Evolutionary conservation across 371 early-diverging fungal species (phyloP).

Genomic region (Zancudomyces culisetae): DNA sequence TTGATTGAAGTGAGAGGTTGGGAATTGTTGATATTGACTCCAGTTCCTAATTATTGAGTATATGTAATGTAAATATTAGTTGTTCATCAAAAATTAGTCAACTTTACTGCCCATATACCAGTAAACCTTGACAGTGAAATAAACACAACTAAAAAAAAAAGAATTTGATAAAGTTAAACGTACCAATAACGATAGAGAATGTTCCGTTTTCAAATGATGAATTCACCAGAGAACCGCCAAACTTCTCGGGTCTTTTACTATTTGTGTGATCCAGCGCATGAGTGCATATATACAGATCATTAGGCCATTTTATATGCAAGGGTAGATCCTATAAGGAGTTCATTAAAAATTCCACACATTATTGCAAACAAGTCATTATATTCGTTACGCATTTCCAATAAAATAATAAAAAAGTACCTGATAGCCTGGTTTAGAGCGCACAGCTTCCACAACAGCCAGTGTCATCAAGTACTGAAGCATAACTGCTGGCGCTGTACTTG

Average conservation of each 20-base stretch:
- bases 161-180: not conserved
- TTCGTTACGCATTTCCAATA: conserved; percentile 3
- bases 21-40: conserved; percentile 63
- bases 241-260: conserved; percentile 26
- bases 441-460: conserved; percentile 60
- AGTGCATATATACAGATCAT: conserved; percentile 60
- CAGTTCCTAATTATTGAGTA: conserved; percentile 21
- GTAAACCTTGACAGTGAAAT: too few relatives aligned
- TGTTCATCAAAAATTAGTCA: too few relatives aligned
- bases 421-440: conserved; percentile 47
- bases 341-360: too few relatives aligned
- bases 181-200: conserved; percentile 68
- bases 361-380: not conserved
- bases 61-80: too few relatives aligned
- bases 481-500: conserved; percentile 28
- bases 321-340: conserved; percentile 30
- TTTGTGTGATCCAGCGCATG: conserved; percentile 4
- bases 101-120: too few relatives aligned
- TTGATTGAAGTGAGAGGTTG: conserved; percentile 71
- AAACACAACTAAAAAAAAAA: not conserved
- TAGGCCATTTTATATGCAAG: conserved; percentile 88
- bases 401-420: conserved; percentile 12
- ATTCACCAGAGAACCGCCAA: conserved; percentile 77
- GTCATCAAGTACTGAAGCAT: conserved; percentile 81
- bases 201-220: conserved; percentile 43